Percentiles rank a stretch among this genome's conserved stretches.
These are phyloP conservation scores for Tuber calosporum DNA, from an alignment of 495 filamentous ascomycete species.

Conservation along the genomic window DNA sequence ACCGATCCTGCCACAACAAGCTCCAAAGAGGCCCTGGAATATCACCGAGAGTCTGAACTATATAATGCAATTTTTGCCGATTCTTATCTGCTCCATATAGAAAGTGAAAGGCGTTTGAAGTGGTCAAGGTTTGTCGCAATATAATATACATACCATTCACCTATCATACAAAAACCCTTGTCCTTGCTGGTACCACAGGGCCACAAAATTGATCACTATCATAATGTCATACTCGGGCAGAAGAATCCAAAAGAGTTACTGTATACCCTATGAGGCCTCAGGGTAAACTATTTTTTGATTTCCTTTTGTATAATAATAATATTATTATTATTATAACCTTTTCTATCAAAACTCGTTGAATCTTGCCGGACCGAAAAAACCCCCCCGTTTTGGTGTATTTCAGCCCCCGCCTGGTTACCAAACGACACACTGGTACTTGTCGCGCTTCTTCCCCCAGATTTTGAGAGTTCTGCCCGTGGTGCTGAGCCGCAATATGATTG, in stretches of 20 bases:
- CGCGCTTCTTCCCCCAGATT: not conserved
- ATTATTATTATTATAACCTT: no score
- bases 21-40: not conserved
- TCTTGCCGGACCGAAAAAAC: not conserved
- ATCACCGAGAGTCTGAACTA: not conserved
- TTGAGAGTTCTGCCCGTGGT: not conserved
- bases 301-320: no score
- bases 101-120: not conserved
- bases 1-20: not conserved
- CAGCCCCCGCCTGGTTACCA: no score
- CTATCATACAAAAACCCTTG: not conserved
- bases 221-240: not conserved
- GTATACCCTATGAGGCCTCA: not conserved
- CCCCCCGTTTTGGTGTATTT: not conserved
- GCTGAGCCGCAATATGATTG: not conserved
- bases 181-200: not conserved
- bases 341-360: not conserved
- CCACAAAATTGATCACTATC: not conserved
- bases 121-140: not conserved
- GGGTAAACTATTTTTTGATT: not conserved
- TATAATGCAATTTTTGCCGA: not conserved
- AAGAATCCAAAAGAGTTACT: not conserved
- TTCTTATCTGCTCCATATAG: not conserved
- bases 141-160: no score
- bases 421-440: no score